Percentiles rank a stretch among this genome's conserved stretches.
Conservation (phyloP, 2,329 filamentous ascomycete genomes). For the Fusarium heterosporum region DNA sequence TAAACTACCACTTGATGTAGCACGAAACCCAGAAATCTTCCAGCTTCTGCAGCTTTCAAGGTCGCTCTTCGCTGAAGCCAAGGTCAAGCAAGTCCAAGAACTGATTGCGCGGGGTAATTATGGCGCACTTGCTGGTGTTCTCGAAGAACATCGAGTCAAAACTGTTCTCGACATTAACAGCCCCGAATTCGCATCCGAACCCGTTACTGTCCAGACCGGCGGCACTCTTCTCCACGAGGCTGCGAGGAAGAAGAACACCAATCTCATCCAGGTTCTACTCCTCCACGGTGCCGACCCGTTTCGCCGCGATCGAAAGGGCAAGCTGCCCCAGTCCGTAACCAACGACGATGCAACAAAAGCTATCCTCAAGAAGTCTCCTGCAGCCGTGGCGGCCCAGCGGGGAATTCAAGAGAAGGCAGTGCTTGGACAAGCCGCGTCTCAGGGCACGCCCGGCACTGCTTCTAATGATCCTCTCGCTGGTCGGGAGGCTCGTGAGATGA, state of each 20-base stretch:
- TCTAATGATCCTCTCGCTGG: constrained; percentile 74
- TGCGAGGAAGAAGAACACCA: constrained; percentile 85
- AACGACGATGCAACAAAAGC: constrained; percentile 90
- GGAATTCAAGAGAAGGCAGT: constrained; percentile 98
- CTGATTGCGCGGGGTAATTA: constrained; percentile 81
- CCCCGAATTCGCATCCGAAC: constrained; percentile 86
- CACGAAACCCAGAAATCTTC: constrained; percentile 93
- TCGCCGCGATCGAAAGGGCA: constrained; percentile 92
- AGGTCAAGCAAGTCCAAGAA: constrained; percentile 85
- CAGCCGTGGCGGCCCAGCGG: constrained; percentile 91
- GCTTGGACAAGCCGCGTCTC: constrained; percentile 76
- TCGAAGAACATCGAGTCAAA: constrained; percentile 88
- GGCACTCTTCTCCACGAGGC: constrained; percentile 95
- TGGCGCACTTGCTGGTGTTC: constrained; percentile 78
- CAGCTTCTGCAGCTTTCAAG: constrained; percentile 91
- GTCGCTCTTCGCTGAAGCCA: constrained; percentile 88
- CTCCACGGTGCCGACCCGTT: constrained; percentile 97
- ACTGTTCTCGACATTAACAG: constrained; percentile 93
- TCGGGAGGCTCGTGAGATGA: constrained; percentile 95
- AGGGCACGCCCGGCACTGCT: constrained; percentile 63
- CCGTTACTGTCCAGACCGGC: constrained; percentile 80
- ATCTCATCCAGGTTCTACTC: constrained; percentile 88
- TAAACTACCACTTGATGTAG: constrained; percentile 87
- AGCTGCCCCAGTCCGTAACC: constrained; percentile 94
- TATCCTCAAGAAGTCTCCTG: constrained; percentile 93